Conservation (phyloP, 345 rosid genomes). For the Pistacia vera region DNA sequence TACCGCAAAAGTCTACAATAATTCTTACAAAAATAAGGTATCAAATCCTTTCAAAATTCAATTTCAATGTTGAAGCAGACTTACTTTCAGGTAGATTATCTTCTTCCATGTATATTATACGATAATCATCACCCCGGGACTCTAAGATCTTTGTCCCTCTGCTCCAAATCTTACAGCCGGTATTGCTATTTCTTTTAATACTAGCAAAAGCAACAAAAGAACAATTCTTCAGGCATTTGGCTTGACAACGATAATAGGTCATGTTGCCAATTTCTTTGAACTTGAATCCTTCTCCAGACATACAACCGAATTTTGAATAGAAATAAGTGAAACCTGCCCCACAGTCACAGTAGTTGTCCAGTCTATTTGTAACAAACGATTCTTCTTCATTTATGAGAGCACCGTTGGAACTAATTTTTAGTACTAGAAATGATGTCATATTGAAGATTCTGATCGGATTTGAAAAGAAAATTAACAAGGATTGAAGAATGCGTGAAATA, state of each 20-base stretch:
- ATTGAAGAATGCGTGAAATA: too few species aligned
- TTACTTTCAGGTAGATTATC: neutral
- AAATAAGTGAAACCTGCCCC: neutral
- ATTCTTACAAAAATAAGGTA: too few species aligned
- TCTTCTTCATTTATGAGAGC: accelerated
- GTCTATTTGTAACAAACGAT: too few species aligned
- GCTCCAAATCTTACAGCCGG: conserved; percentile 27
- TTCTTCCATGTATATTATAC: too few species aligned
- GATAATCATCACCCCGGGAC: too few species aligned
- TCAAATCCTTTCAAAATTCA: too few species aligned
- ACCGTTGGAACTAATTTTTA: neutral
- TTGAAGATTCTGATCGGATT: too few species aligned
- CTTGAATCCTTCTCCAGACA: conserved; percentile 6
- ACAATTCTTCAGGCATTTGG: conserved; percentile 19
- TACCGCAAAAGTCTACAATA: too few species aligned
- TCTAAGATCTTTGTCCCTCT: neutral
- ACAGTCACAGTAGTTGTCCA: too few species aligned
- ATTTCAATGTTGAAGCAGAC: neutral
- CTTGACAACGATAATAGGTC: neutral
- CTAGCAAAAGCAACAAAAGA: conserved; percentile 32
- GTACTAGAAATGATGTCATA: neutral
- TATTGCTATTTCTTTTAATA: neutral
- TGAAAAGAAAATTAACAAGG: too few species aligned
- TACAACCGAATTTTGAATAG: neutral
- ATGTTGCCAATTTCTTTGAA: conserved; percentile 12